Evolutionary conservation across 192 early-diverging fungal species (phyloP).

Genomic region (Podila minutissima): DNA sequence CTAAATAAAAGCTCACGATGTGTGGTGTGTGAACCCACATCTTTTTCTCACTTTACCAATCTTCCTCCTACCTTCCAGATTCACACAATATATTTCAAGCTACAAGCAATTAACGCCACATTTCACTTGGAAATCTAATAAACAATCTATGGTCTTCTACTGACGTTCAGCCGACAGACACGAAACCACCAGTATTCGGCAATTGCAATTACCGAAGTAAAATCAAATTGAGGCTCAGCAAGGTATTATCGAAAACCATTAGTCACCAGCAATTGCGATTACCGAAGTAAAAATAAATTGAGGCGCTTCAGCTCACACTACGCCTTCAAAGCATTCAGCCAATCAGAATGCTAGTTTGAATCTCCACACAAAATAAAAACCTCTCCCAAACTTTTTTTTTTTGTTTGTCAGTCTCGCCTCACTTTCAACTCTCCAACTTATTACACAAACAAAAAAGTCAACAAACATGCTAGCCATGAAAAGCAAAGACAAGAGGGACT

Average conservation of each 20-base stretch:
- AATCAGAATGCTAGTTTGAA: background rate
- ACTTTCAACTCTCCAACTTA: conserved; percentile 11
- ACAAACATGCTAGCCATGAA: conserved; percentile 16
- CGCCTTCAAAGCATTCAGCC: background rate
- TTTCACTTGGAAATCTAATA: no score
- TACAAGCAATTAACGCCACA: no score
- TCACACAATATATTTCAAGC: no score
- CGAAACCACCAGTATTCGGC: conserved; percentile 1
- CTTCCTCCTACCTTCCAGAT: no score
- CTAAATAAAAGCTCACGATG: no score
- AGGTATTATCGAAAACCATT: conserved; percentile 8
- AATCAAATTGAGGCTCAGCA: conserved; percentile 5
- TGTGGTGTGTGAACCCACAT: no score
- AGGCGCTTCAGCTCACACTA: background rate
- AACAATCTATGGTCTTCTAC: no score
- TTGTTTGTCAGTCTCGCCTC: conserved; percentile 12
- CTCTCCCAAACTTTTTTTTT: conserved; percentile 4
- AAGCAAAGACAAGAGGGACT: conserved; percentile 10
- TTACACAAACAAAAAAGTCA: conserved; percentile 8
- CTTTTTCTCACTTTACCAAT: no score
- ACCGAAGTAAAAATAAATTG: conserved; percentile 7
- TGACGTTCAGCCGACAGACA: no score
- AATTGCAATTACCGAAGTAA: conserved; percentile 8
- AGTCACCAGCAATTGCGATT: background rate
- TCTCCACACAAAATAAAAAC: conserved; percentile 2